These are phyloP conservation scores for Gleditsia sinensis DNA, from an alignment of 306 rosid species.

Conservation along the genomic window DNA sequence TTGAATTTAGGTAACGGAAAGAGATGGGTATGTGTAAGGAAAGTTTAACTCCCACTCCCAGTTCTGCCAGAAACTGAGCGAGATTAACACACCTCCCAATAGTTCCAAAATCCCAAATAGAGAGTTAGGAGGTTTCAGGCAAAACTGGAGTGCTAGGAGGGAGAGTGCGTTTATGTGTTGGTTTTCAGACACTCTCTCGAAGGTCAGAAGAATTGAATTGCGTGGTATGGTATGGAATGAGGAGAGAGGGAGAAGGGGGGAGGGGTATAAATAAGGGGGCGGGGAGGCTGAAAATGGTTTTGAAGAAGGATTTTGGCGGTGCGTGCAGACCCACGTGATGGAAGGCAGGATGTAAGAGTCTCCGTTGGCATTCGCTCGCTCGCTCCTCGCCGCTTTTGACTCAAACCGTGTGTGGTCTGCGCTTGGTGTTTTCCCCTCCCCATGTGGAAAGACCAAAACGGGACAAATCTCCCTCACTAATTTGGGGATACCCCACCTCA, in stretches of 20 bases:
- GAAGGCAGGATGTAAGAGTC: too few species aligned
- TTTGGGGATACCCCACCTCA: background rate
- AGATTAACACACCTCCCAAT: background rate
- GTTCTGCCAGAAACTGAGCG: background rate
- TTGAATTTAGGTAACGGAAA: background rate
- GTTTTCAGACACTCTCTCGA: background rate
- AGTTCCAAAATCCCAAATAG: background rate
- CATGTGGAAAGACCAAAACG: too few species aligned
- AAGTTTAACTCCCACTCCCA: background rate
- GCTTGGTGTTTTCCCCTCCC: too few species aligned
- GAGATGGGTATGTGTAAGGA: background rate
- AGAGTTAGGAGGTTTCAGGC: conserved; percentile 31
- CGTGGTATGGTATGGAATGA: conserved; percentile 2
- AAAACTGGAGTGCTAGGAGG: conserved; percentile 12
- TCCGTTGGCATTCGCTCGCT: background rate
- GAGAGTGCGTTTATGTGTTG: background rate
- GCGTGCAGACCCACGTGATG: background rate
- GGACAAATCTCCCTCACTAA: background rate
- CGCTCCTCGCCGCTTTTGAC: background rate
- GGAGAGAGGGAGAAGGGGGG: background rate
- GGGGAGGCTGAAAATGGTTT: background rate
- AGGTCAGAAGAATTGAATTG: background rate
- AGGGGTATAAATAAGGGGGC: conserved; percentile 14
- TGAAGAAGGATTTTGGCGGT: background rate
- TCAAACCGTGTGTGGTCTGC: background rate